phyloP scores from a whole-genome alignment of 345 rosid species.

The Bruguiera gymnorhiza region DNA sequence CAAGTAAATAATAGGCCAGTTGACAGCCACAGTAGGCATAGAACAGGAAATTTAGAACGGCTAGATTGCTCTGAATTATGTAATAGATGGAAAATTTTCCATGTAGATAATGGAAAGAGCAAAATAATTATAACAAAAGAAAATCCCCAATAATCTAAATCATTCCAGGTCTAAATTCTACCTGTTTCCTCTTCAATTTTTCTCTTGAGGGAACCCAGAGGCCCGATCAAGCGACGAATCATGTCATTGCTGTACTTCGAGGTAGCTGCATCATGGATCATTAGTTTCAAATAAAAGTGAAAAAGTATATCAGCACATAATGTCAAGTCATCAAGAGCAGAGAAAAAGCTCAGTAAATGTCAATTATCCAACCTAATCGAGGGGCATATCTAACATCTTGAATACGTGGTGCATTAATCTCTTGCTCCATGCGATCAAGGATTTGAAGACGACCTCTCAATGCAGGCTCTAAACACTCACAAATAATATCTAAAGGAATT shows the following conservation, averaged over 20 bases:
- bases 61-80: not conserved
- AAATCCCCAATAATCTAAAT: not conserved
- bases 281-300: conserved; percentile 16
- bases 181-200: conserved; percentile 96
- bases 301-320: not conserved
- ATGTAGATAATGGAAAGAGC: too few species aligned
- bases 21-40: not conserved
- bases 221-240: conserved; percentile 85
- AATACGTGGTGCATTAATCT: conserved; percentile 63
- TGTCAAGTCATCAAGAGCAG: not conserved
- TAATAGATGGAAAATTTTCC: not conserved
- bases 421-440: conserved; percentile 82
- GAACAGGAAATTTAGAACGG: not conserved
- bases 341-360: conserved; percentile 11
- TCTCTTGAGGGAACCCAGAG: conserved; percentile 73
- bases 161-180: conserved; percentile 17
- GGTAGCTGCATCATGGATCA: conserved; percentile 49
- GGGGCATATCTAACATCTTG: conserved; percentile 54
- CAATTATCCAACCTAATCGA: conserved; percentile 56
- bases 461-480: conserved; percentile 82
- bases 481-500: conserved; percentile 87
- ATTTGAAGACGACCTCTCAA: conserved; percentile 84
- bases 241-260: conserved; percentile 76
- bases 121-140: not conserved
- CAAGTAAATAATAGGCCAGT: not conserved